phyloP scores from a whole-genome alignment of 495 filamentous ascomycete genomes.

The Lasiosphaeria hispida region DNA sequence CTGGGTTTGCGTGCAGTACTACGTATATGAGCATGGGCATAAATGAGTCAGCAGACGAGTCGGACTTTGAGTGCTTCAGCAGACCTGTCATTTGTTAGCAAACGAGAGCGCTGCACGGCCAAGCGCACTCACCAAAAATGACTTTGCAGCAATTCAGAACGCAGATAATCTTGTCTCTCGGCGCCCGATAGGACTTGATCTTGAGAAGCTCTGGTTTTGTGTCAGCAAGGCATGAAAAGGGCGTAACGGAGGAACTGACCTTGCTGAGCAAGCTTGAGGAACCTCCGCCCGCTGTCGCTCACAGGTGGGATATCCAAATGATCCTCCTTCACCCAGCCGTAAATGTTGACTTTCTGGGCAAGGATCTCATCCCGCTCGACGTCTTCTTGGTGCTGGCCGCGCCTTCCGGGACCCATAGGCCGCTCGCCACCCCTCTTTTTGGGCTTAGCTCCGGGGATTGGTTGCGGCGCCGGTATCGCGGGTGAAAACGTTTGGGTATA shows the following conservation, averaged over 20 bases:
- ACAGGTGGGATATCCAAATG: slow-evolving; percentile 93
- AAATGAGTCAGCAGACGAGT: slow-evolving; percentile 94
- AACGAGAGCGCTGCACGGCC: background rate
- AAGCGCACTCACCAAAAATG: slow-evolving; percentile 73
- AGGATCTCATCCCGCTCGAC: slow-evolving; percentile 94
- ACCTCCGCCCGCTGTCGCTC: slow-evolving; percentile 77
- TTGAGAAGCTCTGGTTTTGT: slow-evolving; percentile 72
- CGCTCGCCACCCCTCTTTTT: slow-evolving; percentile 67
- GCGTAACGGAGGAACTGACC: slow-evolving; percentile 44
- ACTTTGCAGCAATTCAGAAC: slow-evolving; percentile 99
- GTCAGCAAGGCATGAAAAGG: slow-evolving; percentile 24
- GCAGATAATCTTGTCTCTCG: slow-evolving; percentile 97
- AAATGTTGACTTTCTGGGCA: slow-evolving; percentile 93
- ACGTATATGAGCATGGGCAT: slow-evolving; percentile 95
- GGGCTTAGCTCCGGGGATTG: slow-evolving; percentile 67
- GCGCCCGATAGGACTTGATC: slow-evolving; percentile 92
- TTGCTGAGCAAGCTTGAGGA: slow-evolving; percentile 85
- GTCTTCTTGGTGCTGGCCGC: slow-evolving; percentile 97
- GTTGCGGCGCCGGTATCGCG: slow-evolving; percentile 76
- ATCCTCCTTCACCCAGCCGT: slow-evolving; percentile 89
- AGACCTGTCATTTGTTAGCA: slow-evolving; percentile 58
- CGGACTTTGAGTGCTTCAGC: slow-evolving; percentile 84
- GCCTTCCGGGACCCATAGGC: slow-evolving; percentile 73
- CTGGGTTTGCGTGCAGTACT: slow-evolving; percentile 88
- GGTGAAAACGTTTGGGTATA: slow-evolving; percentile 97